Conservation (phyloP, 139 green algal species). For the Ostreobium quekettii region DNA sequence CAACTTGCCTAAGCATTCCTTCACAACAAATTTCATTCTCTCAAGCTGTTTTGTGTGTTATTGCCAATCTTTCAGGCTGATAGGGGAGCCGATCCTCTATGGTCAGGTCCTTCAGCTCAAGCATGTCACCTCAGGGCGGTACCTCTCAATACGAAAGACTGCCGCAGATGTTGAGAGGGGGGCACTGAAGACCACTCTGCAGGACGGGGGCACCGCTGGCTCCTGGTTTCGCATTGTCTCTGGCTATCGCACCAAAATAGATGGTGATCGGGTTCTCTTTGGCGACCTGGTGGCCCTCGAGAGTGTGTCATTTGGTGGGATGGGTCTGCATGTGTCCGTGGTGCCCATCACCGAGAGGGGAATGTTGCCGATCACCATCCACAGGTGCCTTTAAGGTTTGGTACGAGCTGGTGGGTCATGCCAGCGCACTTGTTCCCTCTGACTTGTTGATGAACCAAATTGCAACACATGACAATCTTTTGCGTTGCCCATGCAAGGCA, state of each 20-base stretch:
- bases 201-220: conserved; percentile 20
- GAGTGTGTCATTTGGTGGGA: conserved; percentile 18
- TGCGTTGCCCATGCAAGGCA: too few species aligned
- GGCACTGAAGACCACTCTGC: conserved; percentile 26
- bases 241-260: conserved; percentile 25
- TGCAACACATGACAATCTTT: too few species aligned
- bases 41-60: too few species aligned
- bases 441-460: too few species aligned
- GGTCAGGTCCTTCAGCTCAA: conserved; percentile 24
- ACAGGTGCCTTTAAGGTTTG: conserved; percentile 7
- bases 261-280: conserved; percentile 21
- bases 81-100: conserved; percentile 25
- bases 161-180: conserved; percentile 26
- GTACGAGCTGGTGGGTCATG: too few species aligned
- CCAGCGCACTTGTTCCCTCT: too few species aligned
- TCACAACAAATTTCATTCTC: too few species aligned
- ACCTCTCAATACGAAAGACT: conserved; percentile 23
- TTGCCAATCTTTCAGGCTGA: conserved; percentile 10
- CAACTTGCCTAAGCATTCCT: too few species aligned
- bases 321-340: conserved; percentile 19
- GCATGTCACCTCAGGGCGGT: conserved; percentile 16
- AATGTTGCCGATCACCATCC: conserved; percentile 26
- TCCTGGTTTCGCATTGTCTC: conserved; percentile 27
- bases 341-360: conserved; percentile 8
- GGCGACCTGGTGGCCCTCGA: conserved; percentile 22